phyloP scores from a whole-genome alignment of 352 stramenopile species.

The Bremia lactucae region DNA sequence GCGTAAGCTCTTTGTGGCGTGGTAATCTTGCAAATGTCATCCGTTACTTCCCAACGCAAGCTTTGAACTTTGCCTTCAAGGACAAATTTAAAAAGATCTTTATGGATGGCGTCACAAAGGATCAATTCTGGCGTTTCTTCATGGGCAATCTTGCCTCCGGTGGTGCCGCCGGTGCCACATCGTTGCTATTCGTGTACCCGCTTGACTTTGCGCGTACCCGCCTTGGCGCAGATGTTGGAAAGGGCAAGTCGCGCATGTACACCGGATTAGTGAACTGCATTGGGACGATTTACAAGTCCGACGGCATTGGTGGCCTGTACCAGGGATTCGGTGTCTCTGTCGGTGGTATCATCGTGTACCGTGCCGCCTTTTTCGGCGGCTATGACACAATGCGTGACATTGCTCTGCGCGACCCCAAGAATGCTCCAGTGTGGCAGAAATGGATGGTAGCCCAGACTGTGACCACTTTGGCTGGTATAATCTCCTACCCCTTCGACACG shows the following conservation, averaged over 20 bases:
- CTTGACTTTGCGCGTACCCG: conserved; percentile 98
- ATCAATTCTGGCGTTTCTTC: conserved; percentile 98
- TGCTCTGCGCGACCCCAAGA: conserved; percentile 74
- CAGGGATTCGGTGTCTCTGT: conserved; percentile 98
- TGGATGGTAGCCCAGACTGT: conserved; percentile 88
- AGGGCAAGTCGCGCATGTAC: conserved; percentile 96
- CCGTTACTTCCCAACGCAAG: conserved; percentile 89
- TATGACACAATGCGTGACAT: conserved; percentile 95
- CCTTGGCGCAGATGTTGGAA: conserved; percentile 96
- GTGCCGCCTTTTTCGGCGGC: conserved; percentile 96
- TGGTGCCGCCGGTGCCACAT: conserved; percentile 94
- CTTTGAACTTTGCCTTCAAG: conserved; percentile 90
- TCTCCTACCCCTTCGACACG: conserved; percentile 96
- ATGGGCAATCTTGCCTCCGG: conserved; percentile 96
- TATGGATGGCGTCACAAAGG: conserved; percentile 87
- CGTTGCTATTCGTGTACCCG: conserved; percentile 94
- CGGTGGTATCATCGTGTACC: conserved; percentile 98
- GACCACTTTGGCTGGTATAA: conserved; percentile 85
- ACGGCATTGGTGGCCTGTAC: conserved; percentile 91
- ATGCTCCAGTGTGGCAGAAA: conserved; percentile 82
- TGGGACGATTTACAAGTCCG: conserved; percentile 89
- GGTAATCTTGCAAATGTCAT: conserved; percentile 89
- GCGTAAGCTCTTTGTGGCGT: conserved; percentile 83
- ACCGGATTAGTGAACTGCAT: conserved; percentile 96
- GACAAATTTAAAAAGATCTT: conserved; percentile 90